A percentile compares a stretch with the other conserved stretches of the same genome.
Evolutionary conservation across 371 early-diverging fungal species (phyloP).

Genomic region (Sanchytrium tribonematis): DNA sequence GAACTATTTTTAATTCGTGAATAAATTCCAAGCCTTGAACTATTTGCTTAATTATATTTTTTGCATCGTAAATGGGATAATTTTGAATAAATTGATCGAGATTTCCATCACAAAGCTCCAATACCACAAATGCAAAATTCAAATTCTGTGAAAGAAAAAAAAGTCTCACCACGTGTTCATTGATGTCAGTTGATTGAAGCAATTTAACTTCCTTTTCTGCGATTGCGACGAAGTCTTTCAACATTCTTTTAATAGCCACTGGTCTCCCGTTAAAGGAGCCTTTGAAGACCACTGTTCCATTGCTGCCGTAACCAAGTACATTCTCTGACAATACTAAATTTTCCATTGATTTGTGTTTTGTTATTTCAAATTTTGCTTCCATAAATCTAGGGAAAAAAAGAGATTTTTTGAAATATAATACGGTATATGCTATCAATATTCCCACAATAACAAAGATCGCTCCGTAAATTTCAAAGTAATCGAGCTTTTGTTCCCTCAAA

Average conservation of each 20-base stretch:
- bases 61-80: constrained; percentile 11
- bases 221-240: constrained; percentile 72
- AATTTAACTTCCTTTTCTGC: constrained; percentile 72
- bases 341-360: neutral
- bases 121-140: constrained; percentile 79
- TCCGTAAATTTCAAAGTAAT: neutral
- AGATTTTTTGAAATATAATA: neutral
- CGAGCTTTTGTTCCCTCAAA: neutral
- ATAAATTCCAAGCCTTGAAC: constrained; percentile 54
- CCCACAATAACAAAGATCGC: neutral
- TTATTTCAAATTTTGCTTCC: neutral
- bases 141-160: constrained; percentile 20
- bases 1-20: constrained; percentile 73
- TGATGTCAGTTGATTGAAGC: constrained; percentile 68
- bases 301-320: constrained; percentile 54
- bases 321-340: neutral
- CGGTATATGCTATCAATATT: too few relatives aligned
- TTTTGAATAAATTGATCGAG: constrained; percentile 1
- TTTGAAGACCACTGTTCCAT: constrained; percentile 82
- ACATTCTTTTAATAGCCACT: constrained; percentile 74
- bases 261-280: constrained; percentile 62
- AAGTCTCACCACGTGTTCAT: constrained; percentile 71
- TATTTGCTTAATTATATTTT: constrained; percentile 37
- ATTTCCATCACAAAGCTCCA: constrained; percentile 37
- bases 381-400: neutral